Base-by-base conservation (phyloP, 164 flowering plant species). In the Sextonia rubra region DNA sequence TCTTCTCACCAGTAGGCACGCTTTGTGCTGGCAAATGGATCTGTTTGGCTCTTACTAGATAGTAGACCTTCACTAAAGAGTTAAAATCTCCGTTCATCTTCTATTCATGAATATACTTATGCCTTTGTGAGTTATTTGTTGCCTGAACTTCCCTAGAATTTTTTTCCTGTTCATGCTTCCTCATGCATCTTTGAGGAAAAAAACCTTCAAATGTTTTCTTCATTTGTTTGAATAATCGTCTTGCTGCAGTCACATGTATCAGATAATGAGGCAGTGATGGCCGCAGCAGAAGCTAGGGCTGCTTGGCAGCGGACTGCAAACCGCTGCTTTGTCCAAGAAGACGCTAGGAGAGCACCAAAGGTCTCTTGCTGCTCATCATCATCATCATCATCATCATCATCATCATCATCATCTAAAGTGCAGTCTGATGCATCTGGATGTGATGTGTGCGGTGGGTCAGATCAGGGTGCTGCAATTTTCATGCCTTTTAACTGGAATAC, bases 311-410 rank as follows among this genome's bases (percentile, higher is more conserved):
- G 96, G 71, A 77, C 92, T 68, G 98, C 89, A 60, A 95, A 93
- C 81, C 92, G 98, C 69, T 93, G 87, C 80, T 89, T 93, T 80
- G 97, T 90, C 60, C 97, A 93, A 79, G 97, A 93, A 84, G 99
- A 95, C 83, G 99, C 87, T 61, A 87, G 86, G 67, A 87, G 91
- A 79, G 91, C 92, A 77, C 91, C 95, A 47, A 86, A 85, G 66
- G 71, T 87, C 75, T 87, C 89, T 60, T 82, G 81, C 76, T 87
- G 89, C 75, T 86, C 88, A 69, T 81, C 90, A 25, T 72, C 86
- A 25, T 75, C 85, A 69, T 58, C 49, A 47, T n/a, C n/a, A n/a
- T n/a, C n/a, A n/a, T n/a, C n/a, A n/a, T n/a, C n/a, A n/a, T n/a
- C 44, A 8, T 37, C 44, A 1, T 37, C 44, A 9, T 37, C 71